phyloP scores from a whole-genome alignment of 2,329 filamentous ascomycete genomes.

The Diaporthe helianthi region DNA sequence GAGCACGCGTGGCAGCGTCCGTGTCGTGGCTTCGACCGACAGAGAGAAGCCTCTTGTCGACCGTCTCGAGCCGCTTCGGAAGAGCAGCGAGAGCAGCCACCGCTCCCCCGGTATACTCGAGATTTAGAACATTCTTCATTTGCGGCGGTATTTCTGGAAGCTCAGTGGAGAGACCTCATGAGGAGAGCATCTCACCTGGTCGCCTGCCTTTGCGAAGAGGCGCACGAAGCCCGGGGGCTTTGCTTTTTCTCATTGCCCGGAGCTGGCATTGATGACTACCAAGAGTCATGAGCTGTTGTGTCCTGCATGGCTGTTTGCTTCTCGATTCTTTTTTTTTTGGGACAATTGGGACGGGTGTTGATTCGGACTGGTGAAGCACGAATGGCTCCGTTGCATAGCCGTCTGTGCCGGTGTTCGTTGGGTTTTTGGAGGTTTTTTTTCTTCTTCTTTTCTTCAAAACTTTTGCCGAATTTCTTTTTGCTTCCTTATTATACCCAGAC shows the following conservation, averaged over 20 bases:
- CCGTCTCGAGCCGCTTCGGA: conserved; percentile 48
- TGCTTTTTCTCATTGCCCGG: conserved; percentile 15
- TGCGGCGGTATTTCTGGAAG: conserved; percentile 26
- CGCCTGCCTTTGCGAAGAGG: not conserved
- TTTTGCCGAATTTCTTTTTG: conserved; percentile 26
- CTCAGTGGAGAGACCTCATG: conserved; percentile 1
- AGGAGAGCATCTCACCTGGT: too few species aligned
- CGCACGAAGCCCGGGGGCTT: not conserved
- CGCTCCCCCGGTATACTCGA: conserved; percentile 29
- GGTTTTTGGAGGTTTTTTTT: conserved; percentile 5
- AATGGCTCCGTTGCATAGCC: conserved; percentile 18
- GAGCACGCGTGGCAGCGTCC: conserved; percentile 70
- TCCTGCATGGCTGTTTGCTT: not conserved
- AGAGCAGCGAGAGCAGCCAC: conserved; percentile 38
- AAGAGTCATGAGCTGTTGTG: conserved; percentile 9
- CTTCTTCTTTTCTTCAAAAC: conserved; percentile 5
- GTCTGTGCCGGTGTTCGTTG: not conserved
- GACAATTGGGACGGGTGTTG: conserved; percentile 18
- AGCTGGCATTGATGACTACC: conserved; percentile 3
- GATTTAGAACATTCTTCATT: conserved; percentile 33
- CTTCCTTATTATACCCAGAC: conserved; percentile 32
- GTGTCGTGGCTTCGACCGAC: conserved; percentile 51
- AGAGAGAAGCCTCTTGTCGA: conserved; percentile 47
- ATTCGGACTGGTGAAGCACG: conserved; percentile 25
- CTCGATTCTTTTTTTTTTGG: conserved; percentile 1